A percentile compares a stretch with the other conserved stretches of the same genome.
phyloP scores from a whole-genome alignment of 371 early-diverging fungal species.

The Apophysomyces variabilis region DNA sequence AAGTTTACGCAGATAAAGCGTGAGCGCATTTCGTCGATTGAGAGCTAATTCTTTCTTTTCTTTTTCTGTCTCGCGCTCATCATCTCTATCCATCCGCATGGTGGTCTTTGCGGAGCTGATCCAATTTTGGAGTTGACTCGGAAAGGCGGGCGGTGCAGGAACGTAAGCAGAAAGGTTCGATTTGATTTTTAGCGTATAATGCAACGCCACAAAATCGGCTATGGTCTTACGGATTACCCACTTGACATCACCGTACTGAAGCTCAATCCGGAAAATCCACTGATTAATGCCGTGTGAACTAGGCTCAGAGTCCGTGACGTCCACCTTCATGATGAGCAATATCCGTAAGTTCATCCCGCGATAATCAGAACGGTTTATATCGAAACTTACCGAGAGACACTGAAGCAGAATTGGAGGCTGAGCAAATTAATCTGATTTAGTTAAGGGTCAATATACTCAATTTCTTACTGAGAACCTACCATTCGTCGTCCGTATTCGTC shows the following conservation, averaged over 20 bases:
- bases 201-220: conserved; percentile 71
- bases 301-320: conserved; percentile 59
- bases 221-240: conserved; percentile 76
- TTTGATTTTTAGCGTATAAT: conserved; percentile 63
- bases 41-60: conserved; percentile 44
- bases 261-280: conserved; percentile 71
- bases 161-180: conserved; percentile 33
- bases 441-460: background rate
- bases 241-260: conserved; percentile 80
- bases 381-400: conserved; percentile 36
- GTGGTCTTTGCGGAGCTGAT: conserved; percentile 43
- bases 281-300: conserved; percentile 45
- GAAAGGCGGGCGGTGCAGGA: conserved; percentile 47
- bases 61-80: conserved; percentile 20
- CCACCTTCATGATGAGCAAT: conserved; percentile 34
- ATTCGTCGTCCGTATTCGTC: conserved; percentile 43
- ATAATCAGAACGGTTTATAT: background rate
- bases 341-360: background rate
- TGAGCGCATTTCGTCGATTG: conserved; percentile 67
- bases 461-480: conserved; percentile 28
- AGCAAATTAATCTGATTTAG: background rate
- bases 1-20: conserved; percentile 63
- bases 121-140: conserved; percentile 47
- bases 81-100: conserved; percentile 22
- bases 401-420: conserved; percentile 55